Conservation (phyloP, 2,329 filamentous ascomycete genomes). For the Fusarium euwallaceae region DNA sequence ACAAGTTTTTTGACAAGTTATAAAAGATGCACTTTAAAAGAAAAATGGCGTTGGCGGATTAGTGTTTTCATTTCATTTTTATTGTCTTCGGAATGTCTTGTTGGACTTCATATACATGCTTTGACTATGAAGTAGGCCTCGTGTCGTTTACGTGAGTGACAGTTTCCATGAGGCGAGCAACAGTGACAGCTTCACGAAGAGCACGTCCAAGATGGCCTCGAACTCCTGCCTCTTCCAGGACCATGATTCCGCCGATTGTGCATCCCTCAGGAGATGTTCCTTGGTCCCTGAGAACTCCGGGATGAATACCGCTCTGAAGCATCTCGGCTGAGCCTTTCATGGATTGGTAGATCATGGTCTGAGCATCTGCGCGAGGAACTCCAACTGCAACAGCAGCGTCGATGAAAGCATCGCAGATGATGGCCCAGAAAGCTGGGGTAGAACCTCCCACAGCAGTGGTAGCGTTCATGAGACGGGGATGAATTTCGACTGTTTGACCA, state of each 20-base stretch:
- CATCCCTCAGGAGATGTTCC: conserved; percentile 71
- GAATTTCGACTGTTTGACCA: conserved; percentile 64
- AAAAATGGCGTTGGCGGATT: not conserved
- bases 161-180: conserved; percentile 58
- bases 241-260: conserved; percentile 70
- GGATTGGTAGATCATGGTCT: conserved; percentile 70
- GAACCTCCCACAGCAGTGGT: conserved; percentile 71
- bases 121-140: conserved; percentile 28
- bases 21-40: not conserved
- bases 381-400: conserved; percentile 73
- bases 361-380: conserved; percentile 66
- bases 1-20: conserved; percentile 13
- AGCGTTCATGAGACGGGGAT: conserved; percentile 66
- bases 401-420: conserved; percentile 70
- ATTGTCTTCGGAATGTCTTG: not conserved
- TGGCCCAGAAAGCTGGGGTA: conserved; percentile 70
- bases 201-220: conserved; percentile 58
- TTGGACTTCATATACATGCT: not conserved
- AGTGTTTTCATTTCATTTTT: not conserved
- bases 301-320: conserved; percentile 65
- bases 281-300: conserved; percentile 69
- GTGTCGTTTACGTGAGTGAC: conserved; percentile 57
- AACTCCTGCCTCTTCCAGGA: conserved; percentile 70
- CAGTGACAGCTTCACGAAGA: conserved; percentile 61
- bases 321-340: conserved; percentile 70